Base-by-base conservation (phyloP, 306 rosid genomes). In the Gastrolobium villosum region DNA sequence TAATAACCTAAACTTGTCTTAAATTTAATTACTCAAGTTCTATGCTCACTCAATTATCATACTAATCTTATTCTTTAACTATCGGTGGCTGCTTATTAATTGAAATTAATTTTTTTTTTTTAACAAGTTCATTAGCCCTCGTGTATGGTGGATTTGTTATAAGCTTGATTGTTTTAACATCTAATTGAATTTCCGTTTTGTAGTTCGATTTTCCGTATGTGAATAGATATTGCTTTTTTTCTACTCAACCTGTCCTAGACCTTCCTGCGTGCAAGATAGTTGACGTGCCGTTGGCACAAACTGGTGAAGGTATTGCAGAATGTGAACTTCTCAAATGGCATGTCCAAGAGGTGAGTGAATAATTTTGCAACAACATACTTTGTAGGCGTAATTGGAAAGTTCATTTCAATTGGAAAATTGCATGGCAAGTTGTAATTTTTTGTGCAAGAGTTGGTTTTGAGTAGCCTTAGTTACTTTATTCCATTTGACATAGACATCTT, bases 281-380 rank as follows among this genome's bases (percentile, higher is more conserved):
- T 49, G 97, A 93, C 36, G 91, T 95, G 2, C 98, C 91, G 1
- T 80, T 95, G 87, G 99, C 98, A 6, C 98, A 95, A 77, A 95
- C 99, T n/a, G 99, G 99, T 31, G 99, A 95, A 86, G 98, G 99
- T 48, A 95, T 95, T 87, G 99, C 98, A 2, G 99, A 95, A 83
- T 95, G 99, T 40, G 98, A 95, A 57, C 97, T 95, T 74, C 98
- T 95, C 79, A 92, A 87, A 82, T 95, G 99, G 99, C 86, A 92
- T 87, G 99, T 92, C 52, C 83, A 88, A 68, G 91, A 95, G 98
- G 99, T 95, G 73, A 82, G 87, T 56, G 5, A 34, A 35, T 20
- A 20, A 20, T 20, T 20, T 20, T 20, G 26, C 26, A 5, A n/a
- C 79, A 48, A 48, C 50, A 36, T 75, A 39, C 37, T 52, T 50